These are phyloP conservation scores for Apiospora sp. DNA, from an alignment of 2,329 filamentous ascomycete species.

Conservation along the genomic window DNA sequence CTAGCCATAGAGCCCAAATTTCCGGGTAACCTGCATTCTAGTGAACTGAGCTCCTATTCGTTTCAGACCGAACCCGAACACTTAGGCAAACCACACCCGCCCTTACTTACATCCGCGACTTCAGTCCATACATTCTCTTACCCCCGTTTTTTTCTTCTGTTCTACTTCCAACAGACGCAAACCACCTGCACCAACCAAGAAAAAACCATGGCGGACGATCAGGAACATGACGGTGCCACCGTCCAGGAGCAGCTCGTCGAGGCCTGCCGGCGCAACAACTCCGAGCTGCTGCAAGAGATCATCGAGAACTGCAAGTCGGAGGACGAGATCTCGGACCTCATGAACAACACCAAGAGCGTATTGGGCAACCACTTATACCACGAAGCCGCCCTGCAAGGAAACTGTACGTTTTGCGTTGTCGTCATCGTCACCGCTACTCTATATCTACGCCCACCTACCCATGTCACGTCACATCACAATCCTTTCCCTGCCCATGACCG, in stretches of 20 bases:
- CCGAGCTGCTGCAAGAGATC: conserved; percentile 80
- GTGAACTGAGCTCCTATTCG: conserved; percentile 2
- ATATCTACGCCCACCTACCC: not conserved
- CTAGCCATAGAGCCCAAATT: not conserved
- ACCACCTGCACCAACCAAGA: not conserved
- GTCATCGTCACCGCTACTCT: conserved; percentile 7
- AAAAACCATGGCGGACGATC: conserved; percentile 10
- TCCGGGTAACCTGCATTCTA: not conserved
- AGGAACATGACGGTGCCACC: conserved; percentile 74
- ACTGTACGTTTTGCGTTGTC: conserved; percentile 67
- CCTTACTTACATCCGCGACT: not conserved
- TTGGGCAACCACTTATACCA: conserved; percentile 91
- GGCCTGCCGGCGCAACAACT: conserved; percentile 92
- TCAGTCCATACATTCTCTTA: not conserved
- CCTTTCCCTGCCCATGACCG: not conserved
- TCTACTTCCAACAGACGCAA: not conserved
- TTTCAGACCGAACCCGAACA: not conserved
- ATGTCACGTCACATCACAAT: not conserved
- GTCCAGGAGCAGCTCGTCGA: conserved; percentile 87
- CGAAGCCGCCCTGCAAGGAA: conserved; percentile 84
- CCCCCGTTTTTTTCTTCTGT: too few species aligned
- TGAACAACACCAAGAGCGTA: conserved; percentile 86
- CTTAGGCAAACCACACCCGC: not conserved
- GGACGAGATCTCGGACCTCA: conserved; percentile 74
- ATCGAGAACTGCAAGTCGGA: conserved; percentile 68